Conservation (phyloP, 2,329 filamentous ascomycete species). For the Gyromitra esculenta region DNA sequence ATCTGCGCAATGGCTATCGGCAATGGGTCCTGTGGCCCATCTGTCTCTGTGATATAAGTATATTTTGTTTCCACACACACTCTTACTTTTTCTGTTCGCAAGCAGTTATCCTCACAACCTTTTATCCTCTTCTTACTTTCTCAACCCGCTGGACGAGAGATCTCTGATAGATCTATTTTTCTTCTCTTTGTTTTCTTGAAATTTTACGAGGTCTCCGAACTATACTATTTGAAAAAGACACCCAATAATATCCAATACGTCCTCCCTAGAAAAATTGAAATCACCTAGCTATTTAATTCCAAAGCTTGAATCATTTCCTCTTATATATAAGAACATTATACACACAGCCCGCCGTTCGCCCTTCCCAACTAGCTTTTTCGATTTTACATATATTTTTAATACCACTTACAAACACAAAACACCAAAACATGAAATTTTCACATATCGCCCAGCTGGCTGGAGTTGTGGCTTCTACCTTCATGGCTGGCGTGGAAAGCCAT, state of each 20-base stretch:
- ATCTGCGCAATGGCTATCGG: neutral
- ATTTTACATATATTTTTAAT: conserved; percentile 3
- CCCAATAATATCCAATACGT: neutral
- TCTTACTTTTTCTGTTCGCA: conserved; percentile 9
- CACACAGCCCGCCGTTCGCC: neutral
- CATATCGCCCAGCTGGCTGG: conserved; percentile 33
- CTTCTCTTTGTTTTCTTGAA: conserved; percentile 35
- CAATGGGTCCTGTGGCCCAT: neutral
- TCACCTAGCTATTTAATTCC: neutral
- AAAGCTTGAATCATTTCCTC: conserved; percentile 4
- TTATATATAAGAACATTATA: conserved; percentile 1
- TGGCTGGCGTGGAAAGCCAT: conserved; percentile 28
- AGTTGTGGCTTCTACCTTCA: conserved; percentile 22
- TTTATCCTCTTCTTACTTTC: conserved; percentile 6
- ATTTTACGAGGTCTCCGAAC: conserved; percentile 4
- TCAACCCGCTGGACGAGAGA: conserved; percentile 35
- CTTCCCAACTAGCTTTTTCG: neutral
- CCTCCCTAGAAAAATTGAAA: neutral
- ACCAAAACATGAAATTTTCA: conserved; percentile 43
- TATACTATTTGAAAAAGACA: conserved; percentile 13
- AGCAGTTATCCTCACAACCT: conserved; percentile 24
- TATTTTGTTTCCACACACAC: conserved; percentile 19
- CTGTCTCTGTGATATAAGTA: conserved; percentile 29
- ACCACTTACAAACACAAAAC: conserved; percentile 8
- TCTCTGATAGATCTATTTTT: conserved; percentile 49